Conservation (phyloP, 2,329 filamentous ascomycete species). For the Pseudogymnoascus destructans region DNA sequence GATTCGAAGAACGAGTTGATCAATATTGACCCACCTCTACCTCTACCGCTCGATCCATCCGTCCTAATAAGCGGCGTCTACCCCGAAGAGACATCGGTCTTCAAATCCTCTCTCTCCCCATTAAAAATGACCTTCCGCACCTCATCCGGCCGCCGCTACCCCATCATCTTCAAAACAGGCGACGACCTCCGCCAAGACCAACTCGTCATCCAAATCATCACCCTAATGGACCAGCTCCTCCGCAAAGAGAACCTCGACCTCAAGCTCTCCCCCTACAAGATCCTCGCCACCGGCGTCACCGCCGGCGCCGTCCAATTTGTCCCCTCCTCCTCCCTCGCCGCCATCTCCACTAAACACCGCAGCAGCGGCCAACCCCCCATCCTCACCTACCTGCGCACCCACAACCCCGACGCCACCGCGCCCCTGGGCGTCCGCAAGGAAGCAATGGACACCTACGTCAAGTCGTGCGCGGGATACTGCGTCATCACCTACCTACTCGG, state of each 20-base stretch:
- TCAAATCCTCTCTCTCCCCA: constrained; percentile 88
- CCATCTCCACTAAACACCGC: constrained; percentile 72
- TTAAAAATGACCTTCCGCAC: constrained; percentile 88
- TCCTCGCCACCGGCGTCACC: constrained; percentile 78
- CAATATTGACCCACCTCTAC: constrained; percentile 71
- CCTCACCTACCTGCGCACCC: constrained; percentile 71
- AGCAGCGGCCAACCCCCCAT: constrained; percentile 40
- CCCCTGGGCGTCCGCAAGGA: constrained; percentile 82
- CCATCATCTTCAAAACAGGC: constrained; percentile 93
- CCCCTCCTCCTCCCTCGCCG: constrained; percentile 70
- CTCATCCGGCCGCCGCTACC: constrained; percentile 61
- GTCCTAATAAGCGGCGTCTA: constrained; percentile 67
- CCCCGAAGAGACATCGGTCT: constrained; percentile 76
- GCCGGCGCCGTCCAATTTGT: constrained; percentile 92
- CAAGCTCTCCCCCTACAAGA: constrained; percentile 90
- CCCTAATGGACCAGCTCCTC: constrained; percentile 89
- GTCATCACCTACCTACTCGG: constrained; percentile 97
- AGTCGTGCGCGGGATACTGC: constrained; percentile 93
- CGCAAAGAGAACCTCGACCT: constrained; percentile 94
- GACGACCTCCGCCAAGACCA: constrained; percentile 96
- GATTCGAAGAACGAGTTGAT: constrained; percentile 85
- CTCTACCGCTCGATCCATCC: constrained; percentile 76
- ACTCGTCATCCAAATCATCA: constrained; percentile 93
- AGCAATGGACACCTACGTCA: constrained; percentile 87
- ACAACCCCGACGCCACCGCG: constrained; percentile 75